phyloP scores from a whole-genome alignment of 148 eudicot genomes.

The Polygonum maritimum region DNA sequence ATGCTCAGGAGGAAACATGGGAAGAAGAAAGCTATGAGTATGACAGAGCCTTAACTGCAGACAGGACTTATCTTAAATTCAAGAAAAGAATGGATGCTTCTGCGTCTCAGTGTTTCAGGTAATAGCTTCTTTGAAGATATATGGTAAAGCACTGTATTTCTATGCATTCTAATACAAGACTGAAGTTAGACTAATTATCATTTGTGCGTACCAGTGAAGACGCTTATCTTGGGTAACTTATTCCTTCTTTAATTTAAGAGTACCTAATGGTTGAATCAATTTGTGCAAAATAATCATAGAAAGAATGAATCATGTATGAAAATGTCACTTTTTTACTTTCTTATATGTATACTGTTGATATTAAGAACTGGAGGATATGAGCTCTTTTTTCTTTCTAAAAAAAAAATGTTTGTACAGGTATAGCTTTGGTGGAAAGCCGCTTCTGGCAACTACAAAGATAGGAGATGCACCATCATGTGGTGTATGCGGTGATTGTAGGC shows the following conservation, averaged over 20 bases:
- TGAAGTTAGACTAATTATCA: neutral
- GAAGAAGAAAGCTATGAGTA: slow-evolving; percentile 79
- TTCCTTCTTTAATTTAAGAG: neutral
- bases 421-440: slow-evolving; percentile 72
- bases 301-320: neutral
- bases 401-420: slow-evolving; percentile 34
- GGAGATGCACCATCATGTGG: slow-evolving; percentile 42
- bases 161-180: neutral
- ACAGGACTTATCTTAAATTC: slow-evolving; percentile 88
- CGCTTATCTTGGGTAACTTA: neutral
- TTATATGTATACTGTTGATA: neutral
- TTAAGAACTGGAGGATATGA: neutral
- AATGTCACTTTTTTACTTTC: neutral
- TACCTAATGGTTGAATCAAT: too few relatives aligned
- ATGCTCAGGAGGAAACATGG: slow-evolving; percentile 50
- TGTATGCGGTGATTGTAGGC: slow-evolving; percentile 64
- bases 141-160: neutral
- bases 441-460: slow-evolving; percentile 47
- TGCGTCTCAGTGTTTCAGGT: slow-evolving; percentile 93
- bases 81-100: slow-evolving; percentile 70
- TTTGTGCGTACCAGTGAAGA: neutral
- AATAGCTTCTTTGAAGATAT: neutral
- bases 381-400: neutral
- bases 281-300: neutral
- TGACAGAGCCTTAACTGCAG: slow-evolving; percentile 70